Evolutionary conservation across 2,329 filamentous ascomycete species (phyloP), one percentile per base, ranked within the genome.

Genomic region (Sporothrix phasma): DNA sequence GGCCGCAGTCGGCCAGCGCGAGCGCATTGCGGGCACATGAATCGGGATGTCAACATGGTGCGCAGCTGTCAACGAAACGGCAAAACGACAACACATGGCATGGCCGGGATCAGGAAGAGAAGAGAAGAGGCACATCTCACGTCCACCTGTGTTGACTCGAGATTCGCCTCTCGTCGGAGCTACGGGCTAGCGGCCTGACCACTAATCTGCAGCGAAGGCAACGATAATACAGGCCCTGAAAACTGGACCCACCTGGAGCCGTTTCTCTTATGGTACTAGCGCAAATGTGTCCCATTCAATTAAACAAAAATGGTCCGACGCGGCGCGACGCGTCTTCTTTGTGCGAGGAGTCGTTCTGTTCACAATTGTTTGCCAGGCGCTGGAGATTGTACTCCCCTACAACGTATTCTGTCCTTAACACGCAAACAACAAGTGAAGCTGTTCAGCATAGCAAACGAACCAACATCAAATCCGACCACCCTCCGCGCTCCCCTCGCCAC

Each of bases 321-420:
- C 51, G 61, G 49, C 61, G 49, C 61, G 61, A 63, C 61, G 61
- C 61, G 62, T 63, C 51, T 63, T 63, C 24, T 15, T 15, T 31
- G 31, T 39, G 51, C 49, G 61, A 56, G 61, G 61, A 51, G 51
- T 63, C 19, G 49, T 43, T 58, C 39, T 5, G 22, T 5, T 3
- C n/a, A 29, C 29, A 7, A 24, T 31, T 41, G n/a, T n/a, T n/a
- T n/a, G n/a, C n/a, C n/a, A n/a, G n/a, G n/a, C n/a, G n/a, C n/a
- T n/a, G n/a, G n/a, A n/a, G n/a, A n/a, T n/a, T n/a, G n/a, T n/a
- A n/a, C n/a, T n/a, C n/a, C n/a, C n/a, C n/a, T 43, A n/a, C 17
- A n/a, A n/a, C 49, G 29, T 43, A 22, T 6, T 2, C 37, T 26
- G 1, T 58, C 22, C 13, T 34, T 29, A 3, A 26, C 37, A n/a